Conservation (phyloP, 139 green algal species). For the Ulvella scutata region DNA sequence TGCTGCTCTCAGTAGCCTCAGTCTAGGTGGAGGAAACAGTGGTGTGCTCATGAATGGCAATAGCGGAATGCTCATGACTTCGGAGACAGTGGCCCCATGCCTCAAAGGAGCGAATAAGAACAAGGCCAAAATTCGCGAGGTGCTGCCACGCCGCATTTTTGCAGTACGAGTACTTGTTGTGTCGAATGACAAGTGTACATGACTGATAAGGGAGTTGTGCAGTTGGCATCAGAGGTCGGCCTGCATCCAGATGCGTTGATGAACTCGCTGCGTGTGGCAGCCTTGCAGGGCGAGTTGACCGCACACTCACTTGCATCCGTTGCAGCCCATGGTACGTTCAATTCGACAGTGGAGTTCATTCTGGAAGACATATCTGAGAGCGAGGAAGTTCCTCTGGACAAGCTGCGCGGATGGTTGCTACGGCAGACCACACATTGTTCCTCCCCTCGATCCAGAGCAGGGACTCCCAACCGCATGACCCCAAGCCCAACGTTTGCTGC, state of each 20-base stretch:
- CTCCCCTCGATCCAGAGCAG: too few relatives aligned
- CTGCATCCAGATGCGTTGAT: not conserved
- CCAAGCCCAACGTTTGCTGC: too few relatives aligned
- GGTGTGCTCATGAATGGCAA: not conserved
- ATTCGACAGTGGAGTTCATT: not conserved
- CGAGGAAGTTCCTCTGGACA: constrained; percentile 1
- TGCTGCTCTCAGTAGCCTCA: not conserved
- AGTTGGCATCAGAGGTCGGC: not conserved
- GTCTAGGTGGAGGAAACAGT: not conserved
- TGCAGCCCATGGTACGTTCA: not conserved
- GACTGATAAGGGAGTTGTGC: not conserved
- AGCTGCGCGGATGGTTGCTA: not conserved
- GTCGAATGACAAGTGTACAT: not conserved
- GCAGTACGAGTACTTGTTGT: not conserved
- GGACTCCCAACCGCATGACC: too few relatives aligned
- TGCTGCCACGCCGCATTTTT: not conserved
- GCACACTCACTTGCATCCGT: not conserved
- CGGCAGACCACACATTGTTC: not conserved
- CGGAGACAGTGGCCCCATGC: not conserved
- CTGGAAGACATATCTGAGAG: not conserved
- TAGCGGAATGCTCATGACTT: not conserved
- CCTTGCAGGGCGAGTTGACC: not conserved
- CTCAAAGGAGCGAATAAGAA: not conserved
- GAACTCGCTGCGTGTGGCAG: not conserved
- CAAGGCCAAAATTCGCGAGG: not conserved